phyloP scores from a whole-genome alignment of 352 stramenopile genomes.

The Globisporangium barbulae region DNA sequence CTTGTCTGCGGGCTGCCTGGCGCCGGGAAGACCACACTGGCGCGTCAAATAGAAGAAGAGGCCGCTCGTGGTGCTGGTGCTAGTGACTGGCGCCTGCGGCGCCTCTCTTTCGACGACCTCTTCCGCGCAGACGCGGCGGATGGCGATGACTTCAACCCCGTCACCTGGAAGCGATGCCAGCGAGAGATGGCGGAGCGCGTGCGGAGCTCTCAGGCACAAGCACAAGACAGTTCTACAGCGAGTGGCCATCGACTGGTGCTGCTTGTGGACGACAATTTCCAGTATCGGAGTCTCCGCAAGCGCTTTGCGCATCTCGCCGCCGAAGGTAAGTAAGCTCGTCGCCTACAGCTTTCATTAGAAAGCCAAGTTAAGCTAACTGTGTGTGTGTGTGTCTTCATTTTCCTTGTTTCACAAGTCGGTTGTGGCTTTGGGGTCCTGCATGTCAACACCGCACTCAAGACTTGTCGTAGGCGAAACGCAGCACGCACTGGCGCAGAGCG shows the following conservation, averaged over 20 bases:
- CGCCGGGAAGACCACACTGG: slow-evolving; percentile 67
- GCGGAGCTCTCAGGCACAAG: slow-evolving; percentile 11
- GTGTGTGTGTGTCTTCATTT: background rate
- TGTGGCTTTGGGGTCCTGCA: slow-evolving; percentile 50
- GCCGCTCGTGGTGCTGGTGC: background rate
- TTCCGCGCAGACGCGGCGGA: slow-evolving; percentile 17
- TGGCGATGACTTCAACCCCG: slow-evolving; percentile 37
- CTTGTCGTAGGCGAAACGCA: slow-evolving; percentile 44
- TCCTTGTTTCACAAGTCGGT: slow-evolving; percentile 19
- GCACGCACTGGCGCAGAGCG: slow-evolving; percentile 16
- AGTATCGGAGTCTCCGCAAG: slow-evolving; percentile 66
- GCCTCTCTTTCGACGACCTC: slow-evolving; percentile 62
- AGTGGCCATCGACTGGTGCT: slow-evolving; percentile 29
- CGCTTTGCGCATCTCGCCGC: slow-evolving; percentile 53
- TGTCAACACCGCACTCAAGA: slow-evolving; percentile 23
- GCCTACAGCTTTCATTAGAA: too few species aligned
- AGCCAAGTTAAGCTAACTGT: background rate
- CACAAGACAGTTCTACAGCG: background rate
- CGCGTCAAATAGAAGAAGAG: background rate
- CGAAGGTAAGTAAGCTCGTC: slow-evolving; percentile 25
- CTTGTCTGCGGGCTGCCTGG: slow-evolving; percentile 64
- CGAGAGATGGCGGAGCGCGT: slow-evolving; percentile 37
- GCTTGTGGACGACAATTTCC: slow-evolving; percentile 72
- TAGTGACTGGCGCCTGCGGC: slow-evolving; percentile 19
- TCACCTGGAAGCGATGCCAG: slow-evolving; percentile 52